Percentiles rank a stretch among this genome's conserved stretches.
These are phyloP conservation scores for Ceratobasidium sp. DNA, from an alignment of 1,284 basidiomycete species.

Conservation along the genomic window DNA sequence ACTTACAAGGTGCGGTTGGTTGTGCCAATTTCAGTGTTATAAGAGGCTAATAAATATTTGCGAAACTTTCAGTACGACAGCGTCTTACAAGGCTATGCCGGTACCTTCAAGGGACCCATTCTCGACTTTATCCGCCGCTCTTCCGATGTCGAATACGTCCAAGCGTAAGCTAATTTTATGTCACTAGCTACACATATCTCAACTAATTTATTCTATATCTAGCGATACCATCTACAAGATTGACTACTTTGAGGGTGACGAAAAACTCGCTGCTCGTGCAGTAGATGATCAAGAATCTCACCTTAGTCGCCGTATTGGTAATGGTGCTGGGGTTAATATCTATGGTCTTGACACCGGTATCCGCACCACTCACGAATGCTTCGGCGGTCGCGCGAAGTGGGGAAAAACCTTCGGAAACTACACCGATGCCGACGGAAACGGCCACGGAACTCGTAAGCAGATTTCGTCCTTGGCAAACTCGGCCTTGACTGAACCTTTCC, in stretches of 20 bases:
- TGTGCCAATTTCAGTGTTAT: background rate
- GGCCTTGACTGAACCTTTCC: background rate
- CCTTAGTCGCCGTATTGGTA: slow-evolving; percentile 4
- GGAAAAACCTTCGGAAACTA: slow-evolving; percentile 57
- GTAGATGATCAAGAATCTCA: slow-evolving; percentile 17
- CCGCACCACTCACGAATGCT: slow-evolving; percentile 32
- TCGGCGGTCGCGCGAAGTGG: slow-evolving; percentile 44
- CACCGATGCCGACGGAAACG: slow-evolving; percentile 39
- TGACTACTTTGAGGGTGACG: slow-evolving; percentile 14
- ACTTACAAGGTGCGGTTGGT: slow-evolving; percentile 20
- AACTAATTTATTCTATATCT: background rate
- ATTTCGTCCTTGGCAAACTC: no score
- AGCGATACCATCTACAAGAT: slow-evolving; percentile 35
- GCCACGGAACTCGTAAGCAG: slow-evolving; percentile 43
- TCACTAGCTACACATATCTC: no score
- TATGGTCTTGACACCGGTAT: slow-evolving; percentile 44
- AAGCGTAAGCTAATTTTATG: slow-evolving; percentile 24
- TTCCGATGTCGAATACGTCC: slow-evolving; percentile 43
- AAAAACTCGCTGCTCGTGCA: background rate
- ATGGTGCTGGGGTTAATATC: slow-evolving; percentile 33
- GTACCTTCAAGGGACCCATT: slow-evolving; percentile 31
- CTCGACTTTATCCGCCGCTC: slow-evolving; percentile 38
- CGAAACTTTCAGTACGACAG: slow-evolving; percentile 28
- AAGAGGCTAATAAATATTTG: background rate
- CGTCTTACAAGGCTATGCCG: slow-evolving; percentile 45